Base-by-base conservation (phyloP, 2,329 filamentous ascomycete genomes). In the Fusarium transvaalense region DNA sequence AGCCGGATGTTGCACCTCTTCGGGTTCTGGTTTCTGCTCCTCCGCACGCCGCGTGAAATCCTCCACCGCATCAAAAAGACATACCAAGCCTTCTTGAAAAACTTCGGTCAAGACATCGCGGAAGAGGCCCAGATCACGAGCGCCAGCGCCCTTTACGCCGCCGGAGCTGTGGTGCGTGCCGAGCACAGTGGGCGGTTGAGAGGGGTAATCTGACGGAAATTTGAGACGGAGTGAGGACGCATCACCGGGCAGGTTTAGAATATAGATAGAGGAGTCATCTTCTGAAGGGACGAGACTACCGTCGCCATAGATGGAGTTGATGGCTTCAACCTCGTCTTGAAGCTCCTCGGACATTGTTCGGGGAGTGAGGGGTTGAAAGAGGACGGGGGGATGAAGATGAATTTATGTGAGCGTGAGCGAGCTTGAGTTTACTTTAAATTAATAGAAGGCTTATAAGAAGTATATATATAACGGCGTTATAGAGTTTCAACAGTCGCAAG, bases 31-130 rank as follows among this genome's bases (percentile, higher is more conserved):
- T 65, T 74, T 61, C 6, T 66, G 71, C 41, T 80, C 78, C 56
- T 81, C 79, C 4, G 78, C 77, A 21, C 82, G 73, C 53, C 84
- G 82, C 57, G 81, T 84, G 68, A 91, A 81, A 74, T 92, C 91
- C 74, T 97, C 94, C 37, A 97, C 85, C n/a, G 97, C 86, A 76
- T 97, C 95, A 74, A 94, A 99, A 5, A 99, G 82, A 74, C 94
- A 97, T 23, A 97, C 93, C 53, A 88, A 86, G 0, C 93, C 94
- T 0, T 89, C 86, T 53, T 86, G 84, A 77, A 90, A 97, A 6
- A 92, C 85, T n/a, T 84, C 82, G 1, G 82, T 83, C 32, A 97
- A 80, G 0, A 91, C 89, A 35, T 89, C 83, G 31, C 89, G 84
- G 59, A 96, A 89, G 4, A 92, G 79, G 4, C 87, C 85, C n/a